Evolutionary conservation across 2,329 filamentous ascomycete species (phyloP).

Genomic region (Sporothrix phasma): DNA sequence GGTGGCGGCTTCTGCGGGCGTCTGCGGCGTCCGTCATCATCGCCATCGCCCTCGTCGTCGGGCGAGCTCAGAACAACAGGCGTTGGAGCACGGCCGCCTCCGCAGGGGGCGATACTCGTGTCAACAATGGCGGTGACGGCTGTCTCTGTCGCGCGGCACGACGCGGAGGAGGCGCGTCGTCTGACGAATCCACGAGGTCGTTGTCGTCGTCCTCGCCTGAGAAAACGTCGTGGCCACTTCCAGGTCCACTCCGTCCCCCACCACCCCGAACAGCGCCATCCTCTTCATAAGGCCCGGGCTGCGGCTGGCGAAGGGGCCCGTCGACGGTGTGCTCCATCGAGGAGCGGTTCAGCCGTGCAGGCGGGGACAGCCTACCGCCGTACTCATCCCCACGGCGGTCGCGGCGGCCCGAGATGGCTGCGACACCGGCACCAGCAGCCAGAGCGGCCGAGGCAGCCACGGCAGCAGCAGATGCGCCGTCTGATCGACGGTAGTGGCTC

Average conservation of each 20-base stretch:
- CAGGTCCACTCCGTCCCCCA: neutral
- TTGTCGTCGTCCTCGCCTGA: neutral
- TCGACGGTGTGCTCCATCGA: slow-evolving; percentile 2
- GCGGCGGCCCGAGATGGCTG: neutral
- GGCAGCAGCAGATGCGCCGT: slow-evolving; percentile 2
- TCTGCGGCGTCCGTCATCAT: neutral
- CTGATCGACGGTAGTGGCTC: neutral
- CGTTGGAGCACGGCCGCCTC: neutral
- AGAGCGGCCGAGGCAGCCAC: neutral
- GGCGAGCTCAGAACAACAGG: slow-evolving; percentile 1
- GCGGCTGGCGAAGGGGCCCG: neutral
- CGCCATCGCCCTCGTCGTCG: neutral
- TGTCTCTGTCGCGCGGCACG: neutral
- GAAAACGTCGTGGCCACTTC: neutral
- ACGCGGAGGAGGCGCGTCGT: neutral
- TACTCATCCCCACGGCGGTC: neutral
- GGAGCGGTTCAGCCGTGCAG: neutral
- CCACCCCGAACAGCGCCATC: neutral
- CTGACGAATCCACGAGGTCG: neutral
- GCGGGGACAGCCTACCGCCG: neutral
- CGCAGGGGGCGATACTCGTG: slow-evolving; percentile 4
- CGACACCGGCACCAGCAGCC: neutral
- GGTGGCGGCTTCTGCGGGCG: neutral
- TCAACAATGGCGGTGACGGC: slow-evolving; percentile 1
- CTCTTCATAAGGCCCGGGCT: neutral